phyloP scores from a whole-genome alignment of 768 basidiomycete genomes.

The Collybiopsis luxurians region DNA sequence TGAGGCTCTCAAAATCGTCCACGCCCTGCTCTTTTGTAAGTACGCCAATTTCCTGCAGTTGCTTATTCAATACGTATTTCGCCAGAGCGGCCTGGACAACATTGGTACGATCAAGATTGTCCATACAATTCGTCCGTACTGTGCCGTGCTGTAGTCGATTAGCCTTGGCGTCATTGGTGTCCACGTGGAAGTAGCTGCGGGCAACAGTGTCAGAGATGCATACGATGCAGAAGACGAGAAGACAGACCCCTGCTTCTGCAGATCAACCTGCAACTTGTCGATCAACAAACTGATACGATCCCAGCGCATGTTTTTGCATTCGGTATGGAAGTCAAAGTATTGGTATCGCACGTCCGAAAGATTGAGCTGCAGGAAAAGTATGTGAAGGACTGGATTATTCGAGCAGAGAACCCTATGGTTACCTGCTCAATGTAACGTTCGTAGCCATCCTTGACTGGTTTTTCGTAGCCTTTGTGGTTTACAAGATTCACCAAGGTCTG shows the following conservation, averaged over 20 bases:
- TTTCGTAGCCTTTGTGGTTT: conserved; percentile 91
- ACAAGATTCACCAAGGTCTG: conserved; percentile 87
- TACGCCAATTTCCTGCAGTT: conserved; percentile 73
- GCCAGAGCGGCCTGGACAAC: conserved; percentile 92
- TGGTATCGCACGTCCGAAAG: conserved; percentile 75
- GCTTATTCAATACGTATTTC: conserved; percentile 77
- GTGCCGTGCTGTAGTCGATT: conserved; percentile 67
- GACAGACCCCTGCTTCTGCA: conserved; percentile 65
- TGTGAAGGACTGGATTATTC: conserved; percentile 7
- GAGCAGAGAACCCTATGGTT: conserved; percentile 3
- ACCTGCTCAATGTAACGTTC: conserved; percentile 75
- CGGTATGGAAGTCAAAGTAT: conserved; percentile 97
- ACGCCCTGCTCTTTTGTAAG: conserved; percentile 68
- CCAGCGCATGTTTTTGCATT: conserved; percentile 94
- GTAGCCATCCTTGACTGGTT: conserved; percentile 93
- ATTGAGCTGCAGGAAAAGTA: conserved; percentile 44
- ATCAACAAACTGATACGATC: conserved; percentile 85
- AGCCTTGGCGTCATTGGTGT: conserved; percentile 43
- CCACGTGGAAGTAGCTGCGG: conserved; percentile 75
- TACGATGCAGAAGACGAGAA: not conserved
- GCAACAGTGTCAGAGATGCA: not conserved
- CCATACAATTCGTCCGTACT: conserved; percentile 97
- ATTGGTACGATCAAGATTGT: conserved; percentile 94
- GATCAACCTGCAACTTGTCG: conserved; percentile 69
- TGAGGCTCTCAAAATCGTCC: conserved; percentile 79